These are phyloP conservation scores for Amanita inopinata DNA, from an alignment of 768 basidiomycete species.

Conservation along the genomic window DNA sequence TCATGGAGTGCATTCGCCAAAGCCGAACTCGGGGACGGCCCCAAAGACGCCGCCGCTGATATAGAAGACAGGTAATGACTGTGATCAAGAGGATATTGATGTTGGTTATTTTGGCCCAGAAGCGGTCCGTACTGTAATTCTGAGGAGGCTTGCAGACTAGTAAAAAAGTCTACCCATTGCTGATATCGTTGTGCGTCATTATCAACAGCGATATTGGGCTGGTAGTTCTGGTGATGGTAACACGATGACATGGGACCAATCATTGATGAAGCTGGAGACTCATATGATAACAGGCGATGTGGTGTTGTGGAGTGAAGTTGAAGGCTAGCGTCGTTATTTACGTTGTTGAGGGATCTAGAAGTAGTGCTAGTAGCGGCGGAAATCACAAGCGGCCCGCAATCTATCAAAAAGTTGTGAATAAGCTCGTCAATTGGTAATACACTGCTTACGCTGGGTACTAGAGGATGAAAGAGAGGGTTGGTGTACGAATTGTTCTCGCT, in stretches of 20 bases:
- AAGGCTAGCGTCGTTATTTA: slow-evolving; percentile 5
- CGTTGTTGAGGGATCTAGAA: not conserved
- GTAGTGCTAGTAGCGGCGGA: not conserved
- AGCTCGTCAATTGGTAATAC: not conserved
- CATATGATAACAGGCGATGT: slow-evolving; percentile 12
- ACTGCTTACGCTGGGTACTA: not conserved
- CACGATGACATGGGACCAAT: slow-evolving; percentile 47
- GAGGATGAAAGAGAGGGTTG: not conserved
- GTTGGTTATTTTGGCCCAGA: slow-evolving; percentile 8
- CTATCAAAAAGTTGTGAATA: not conserved
- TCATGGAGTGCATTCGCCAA: not conserved
- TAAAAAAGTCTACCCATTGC: slow-evolving; percentile 28
- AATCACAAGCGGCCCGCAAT: not conserved
- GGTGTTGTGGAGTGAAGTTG: slow-evolving; percentile 2
- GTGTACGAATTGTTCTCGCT: not conserved
- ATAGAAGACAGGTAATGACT: slow-evolving; percentile 18
- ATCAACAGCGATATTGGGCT: slow-evolving; percentile 18
- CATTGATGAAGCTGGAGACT: slow-evolving; percentile 29
- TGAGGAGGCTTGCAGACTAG: slow-evolving; percentile 14
- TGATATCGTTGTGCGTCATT: slow-evolving; percentile 29
- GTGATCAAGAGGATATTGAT: slow-evolving; percentile 20
- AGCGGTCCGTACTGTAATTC: not conserved
- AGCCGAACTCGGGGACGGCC: not conserved
- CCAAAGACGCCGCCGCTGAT: not conserved
- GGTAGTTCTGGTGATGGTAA: slow-evolving; percentile 39